Conservation (phyloP, 495 filamentous ascomycete genomes). For the Aspergillus heteromorphus region DNA sequence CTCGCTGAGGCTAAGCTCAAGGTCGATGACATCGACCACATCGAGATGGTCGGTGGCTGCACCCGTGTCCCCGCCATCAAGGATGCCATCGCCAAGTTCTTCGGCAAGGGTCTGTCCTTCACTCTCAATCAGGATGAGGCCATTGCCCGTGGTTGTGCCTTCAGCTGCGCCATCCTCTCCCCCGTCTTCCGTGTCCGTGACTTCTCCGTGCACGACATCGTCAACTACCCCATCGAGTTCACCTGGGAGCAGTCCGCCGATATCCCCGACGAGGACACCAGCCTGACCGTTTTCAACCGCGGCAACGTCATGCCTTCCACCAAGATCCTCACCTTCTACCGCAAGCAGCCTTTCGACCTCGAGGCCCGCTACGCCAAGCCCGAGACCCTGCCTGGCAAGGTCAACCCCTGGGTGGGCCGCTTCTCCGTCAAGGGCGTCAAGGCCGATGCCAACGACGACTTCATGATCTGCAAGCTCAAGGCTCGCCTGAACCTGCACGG, state of each 20-base stretch:
- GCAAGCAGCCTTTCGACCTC: conserved; percentile 94
- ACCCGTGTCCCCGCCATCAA: conserved; percentile 94
- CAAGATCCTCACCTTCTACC: conserved; percentile 99
- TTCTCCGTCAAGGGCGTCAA: conserved; percentile 93
- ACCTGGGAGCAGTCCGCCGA: conserved; percentile 98
- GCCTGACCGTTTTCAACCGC: conserved; percentile 93
- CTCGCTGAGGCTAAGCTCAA: conserved; percentile 86
- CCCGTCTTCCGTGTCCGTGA: conserved; percentile 98
- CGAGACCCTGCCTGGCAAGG: conserved; percentile 83
- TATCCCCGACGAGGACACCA: conserved; percentile 98
- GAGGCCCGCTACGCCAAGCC: conserved; percentile 91
- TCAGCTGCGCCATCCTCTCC: conserved; percentile 96
- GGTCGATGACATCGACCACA: conserved; percentile 83
- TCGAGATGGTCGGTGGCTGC: conserved; percentile 93
- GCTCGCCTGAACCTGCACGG: conserved; percentile 95
- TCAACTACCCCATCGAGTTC: conserved; percentile 98
- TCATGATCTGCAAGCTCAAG: conserved; percentile 99
- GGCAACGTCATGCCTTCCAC: conserved; percentile 98
- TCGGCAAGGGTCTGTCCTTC: conserved; percentile 87
- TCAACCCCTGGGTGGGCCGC: conserved; percentile 88
- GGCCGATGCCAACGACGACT: conserved; percentile 80
- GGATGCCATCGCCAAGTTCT: conserved; percentile 82
- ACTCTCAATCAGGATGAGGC: conserved; percentile 99
- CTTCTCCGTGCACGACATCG: conserved; percentile 94
- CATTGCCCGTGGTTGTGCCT: conserved; percentile 91